Base-by-base conservation (phyloP, 1,139 yeast genomes). In the Kurtzmaniella quercitrusa region DNA sequence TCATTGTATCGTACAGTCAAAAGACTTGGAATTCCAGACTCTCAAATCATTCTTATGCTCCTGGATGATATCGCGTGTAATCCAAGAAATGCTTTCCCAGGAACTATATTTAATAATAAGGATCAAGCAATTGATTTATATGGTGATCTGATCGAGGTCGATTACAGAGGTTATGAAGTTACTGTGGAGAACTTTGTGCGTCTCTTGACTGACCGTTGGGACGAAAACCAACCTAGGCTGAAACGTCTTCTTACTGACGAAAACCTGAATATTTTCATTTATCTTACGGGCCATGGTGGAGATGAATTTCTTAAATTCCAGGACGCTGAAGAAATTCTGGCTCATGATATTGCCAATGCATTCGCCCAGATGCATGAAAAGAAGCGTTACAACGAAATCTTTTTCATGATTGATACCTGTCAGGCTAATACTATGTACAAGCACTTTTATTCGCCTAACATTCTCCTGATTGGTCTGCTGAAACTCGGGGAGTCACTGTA, bases 221-320 rank as follows among this genome's bases (percentile, higher is more conserved):
- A 89, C 40, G 85, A 83, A 26, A 89, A 87, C 45, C 96, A 93
- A 52, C 98, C 98, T 2, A 74, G 96, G 47, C 86, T 95, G 17
- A 93, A 93, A 64, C 74, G 98, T 50, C 70, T 93, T 37, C 68
- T 91, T 49, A 89, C 98, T 0, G 98, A 93, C 65, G 97, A 91
- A 59, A 83, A 89, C 58, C 88, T 96, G 17, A 93, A 93, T 60
- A 88, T 93, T 40, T 88, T 93, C 62, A 86, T 93, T 33, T 93
- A 94, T 62, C 76, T 93, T 82, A 94, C 98, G 1, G 99, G 99
- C 14, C 99, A 93, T 63, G 99, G 99, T 14, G 99, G 99, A 42
- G 89, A 91, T 56, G 98, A 93, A 63, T 93, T 93, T 62, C 76
- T 94, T 54, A 93, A 93, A 65, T 93, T 93, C 63, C 99, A 93